Base-by-base conservation (phyloP, 495 filamentous ascomycete species). In the Xylona heveae region DNA sequence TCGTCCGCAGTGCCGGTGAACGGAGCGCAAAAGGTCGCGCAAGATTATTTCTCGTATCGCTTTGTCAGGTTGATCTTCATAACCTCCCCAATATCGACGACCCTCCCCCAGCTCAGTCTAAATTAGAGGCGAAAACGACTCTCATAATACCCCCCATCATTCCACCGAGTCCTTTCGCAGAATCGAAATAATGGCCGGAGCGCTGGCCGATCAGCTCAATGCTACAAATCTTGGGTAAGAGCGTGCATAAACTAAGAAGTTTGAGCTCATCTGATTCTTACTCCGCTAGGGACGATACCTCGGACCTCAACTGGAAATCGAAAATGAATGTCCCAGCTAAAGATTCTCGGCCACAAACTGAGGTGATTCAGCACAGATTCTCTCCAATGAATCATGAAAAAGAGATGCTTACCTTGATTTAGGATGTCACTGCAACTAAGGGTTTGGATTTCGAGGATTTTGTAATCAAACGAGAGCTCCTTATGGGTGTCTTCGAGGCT, bases 401-500 rank as follows among this genome's bases (percentile, higher is more conserved):
- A 8, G 23, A 25, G 13, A 25, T 7, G 7, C 8, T 13, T 13
- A 8, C 20, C 18, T 12, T 14, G 19, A 9, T 8, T 18, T 40
- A 93, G 79, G 88, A 99, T 71, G 88, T 99, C 25, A 94, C 84
- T 27, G 78, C 77, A 35, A 95, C 84, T 3, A 99, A 93, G 59
- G 88, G 88, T 33, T 62, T 95, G 36, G 88, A 95, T 36, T 99
- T 92, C 41, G 88, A 95, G 47, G 84, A 99, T 36, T 92, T 99
- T 43, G 75, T 74, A 37, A 74, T 95, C 46, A 90, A 88, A 53
- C 71, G 88, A 34, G 79, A 91, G 42, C 62, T 99, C 19, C 66
- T 99, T 58, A 95, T 94, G 83, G 88, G 88, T 20, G 94, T 99
- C 34, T 95, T 95, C 52, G 90, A 94, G 56, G 88, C 88, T 42